These are phyloP conservation scores for Zarea fungicola DNA, from an alignment of 2,329 filamentous ascomycete genomes.

Conservation along the genomic window DNA sequence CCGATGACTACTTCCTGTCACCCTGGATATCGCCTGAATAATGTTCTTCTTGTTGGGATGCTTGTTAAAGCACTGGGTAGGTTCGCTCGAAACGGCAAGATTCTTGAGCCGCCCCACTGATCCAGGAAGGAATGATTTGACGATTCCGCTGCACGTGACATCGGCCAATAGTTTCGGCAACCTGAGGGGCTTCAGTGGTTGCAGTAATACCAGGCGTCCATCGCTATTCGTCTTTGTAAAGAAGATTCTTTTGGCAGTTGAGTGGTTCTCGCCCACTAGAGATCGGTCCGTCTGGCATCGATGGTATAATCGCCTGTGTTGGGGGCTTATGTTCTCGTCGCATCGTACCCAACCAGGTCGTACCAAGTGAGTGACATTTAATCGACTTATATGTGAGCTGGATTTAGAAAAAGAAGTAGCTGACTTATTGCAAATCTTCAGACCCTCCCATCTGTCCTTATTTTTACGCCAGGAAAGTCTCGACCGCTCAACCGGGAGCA, in stretches of 20 bases:
- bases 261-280: neutral
- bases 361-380: slow-evolving; percentile 13
- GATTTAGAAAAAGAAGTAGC: slow-evolving; percentile 3
- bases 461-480: too few species aligned
- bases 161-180: slow-evolving; percentile 11
- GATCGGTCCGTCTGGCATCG: neutral
- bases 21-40: too few species aligned
- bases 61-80: too few species aligned
- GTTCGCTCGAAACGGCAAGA: slow-evolving; percentile 11
- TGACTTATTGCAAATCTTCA: slow-evolving; percentile 1
- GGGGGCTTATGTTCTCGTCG: neutral
- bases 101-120: slow-evolving; percentile 6
- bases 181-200: slow-evolving; percentile 13
- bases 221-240: slow-evolving; percentile 1
- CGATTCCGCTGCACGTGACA: slow-evolving; percentile 10
- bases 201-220: slow-evolving; percentile 4
- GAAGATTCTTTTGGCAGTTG: neutral
- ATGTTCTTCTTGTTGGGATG: too few species aligned
- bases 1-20: too few species aligned
- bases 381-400: slow-evolving; percentile 9
- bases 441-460: too few species aligned
- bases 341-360: slow-evolving; percentile 2
- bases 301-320: neutral
- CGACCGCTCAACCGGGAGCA: too few species aligned
- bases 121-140: slow-evolving; percentile 7